Evolutionary conservation across 2,329 filamentous ascomycete genomes (phyloP), one percentile per base, ranked within the genome.

Genomic region (Ciborinia camelliae): DNA sequence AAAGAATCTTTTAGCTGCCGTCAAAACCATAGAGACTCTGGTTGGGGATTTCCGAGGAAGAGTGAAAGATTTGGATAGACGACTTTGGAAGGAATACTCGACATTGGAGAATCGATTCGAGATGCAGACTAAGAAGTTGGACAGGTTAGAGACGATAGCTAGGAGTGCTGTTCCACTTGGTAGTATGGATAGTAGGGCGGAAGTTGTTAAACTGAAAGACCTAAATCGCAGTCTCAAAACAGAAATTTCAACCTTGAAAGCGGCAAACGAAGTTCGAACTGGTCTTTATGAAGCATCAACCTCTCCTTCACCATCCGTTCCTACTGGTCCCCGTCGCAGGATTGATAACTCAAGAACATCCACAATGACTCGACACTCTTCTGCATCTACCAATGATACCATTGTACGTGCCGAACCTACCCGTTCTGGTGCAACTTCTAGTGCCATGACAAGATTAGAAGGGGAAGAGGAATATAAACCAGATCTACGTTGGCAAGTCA

Each of bases 81-180:
- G 96, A 66, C 79, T 98, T n/a, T 89, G 88, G 79, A 91, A 92
- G 68, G 93, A 98, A 73, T 98, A 97, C 73, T 90, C 96, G 73
- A 86, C 84, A 0, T 82, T 99, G 1, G 92, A 97, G 76, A 87
- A 87, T 70, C 90, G 87, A 45, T 85, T 97, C 35, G 91, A 95
- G 62, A 79, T 87, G 32, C 88, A 92, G 20, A 84, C 89, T 66
- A 95, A 96, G 79, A 91, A 92, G 71, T 84, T 99, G 37, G 94
- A 98, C 69, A 86, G 90, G 3, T 82, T 99, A 0, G 95, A 99
- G 77, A 86, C 88, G 20, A 84, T 91, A 50, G 86, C 95, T 48
- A 84, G 90, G 66, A 90, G 88, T 69, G 84, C 82, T 20, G 78
- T 87, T 20, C 82, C 85, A 78, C 65, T 68, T 20, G 30, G 62